phyloP scores from a whole-genome alignment of 1,284 basidiomycete genomes.

The Ganoderma lingzhi region DNA sequence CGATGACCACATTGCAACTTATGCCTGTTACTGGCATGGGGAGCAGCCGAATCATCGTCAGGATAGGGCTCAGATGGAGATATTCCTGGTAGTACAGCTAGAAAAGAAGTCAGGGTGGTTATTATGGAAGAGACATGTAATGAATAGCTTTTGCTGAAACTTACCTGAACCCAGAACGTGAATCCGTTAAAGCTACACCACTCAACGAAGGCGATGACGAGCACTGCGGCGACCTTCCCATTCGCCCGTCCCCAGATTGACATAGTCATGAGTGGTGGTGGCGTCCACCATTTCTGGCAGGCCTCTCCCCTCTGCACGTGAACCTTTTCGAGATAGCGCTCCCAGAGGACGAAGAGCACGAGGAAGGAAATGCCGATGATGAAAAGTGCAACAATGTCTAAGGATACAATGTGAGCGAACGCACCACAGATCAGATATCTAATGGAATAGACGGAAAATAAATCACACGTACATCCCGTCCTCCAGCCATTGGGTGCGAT shows the following conservation, averaged over 20 bases:
- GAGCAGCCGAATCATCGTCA: constrained; percentile 79
- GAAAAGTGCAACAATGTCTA: constrained; percentile 70
- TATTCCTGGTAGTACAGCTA: constrained; percentile 79
- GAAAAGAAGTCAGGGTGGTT: not conserved
- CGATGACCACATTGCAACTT: constrained; percentile 76
- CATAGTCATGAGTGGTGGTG: constrained; percentile 77
- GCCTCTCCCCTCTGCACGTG: constrained; percentile 39
- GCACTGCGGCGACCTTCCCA: constrained; percentile 72
- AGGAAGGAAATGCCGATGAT: constrained; percentile 72
- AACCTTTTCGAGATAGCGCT: constrained; percentile 62
- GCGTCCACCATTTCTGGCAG: constrained; percentile 45
- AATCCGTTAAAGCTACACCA: constrained; percentile 72
- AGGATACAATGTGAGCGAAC: not conserved
- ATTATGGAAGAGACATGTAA: not conserved
- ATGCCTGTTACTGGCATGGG: constrained; percentile 81
- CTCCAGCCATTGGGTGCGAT: constrained; percentile 77
- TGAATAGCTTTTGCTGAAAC: constrained; percentile 18
- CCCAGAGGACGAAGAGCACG: constrained; percentile 72
- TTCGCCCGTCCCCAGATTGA: constrained; percentile 72
- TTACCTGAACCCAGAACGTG: constrained; percentile 63
- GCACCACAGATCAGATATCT: not conserved
- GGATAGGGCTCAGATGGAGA: constrained; percentile 59
- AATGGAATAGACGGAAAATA: not conserved
- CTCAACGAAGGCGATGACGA: constrained; percentile 72
- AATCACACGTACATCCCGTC: constrained; percentile 67